Evolutionary conservation across 2,329 filamentous ascomycete species (phyloP).

Genomic region (Xylariaceae sp.): DNA sequence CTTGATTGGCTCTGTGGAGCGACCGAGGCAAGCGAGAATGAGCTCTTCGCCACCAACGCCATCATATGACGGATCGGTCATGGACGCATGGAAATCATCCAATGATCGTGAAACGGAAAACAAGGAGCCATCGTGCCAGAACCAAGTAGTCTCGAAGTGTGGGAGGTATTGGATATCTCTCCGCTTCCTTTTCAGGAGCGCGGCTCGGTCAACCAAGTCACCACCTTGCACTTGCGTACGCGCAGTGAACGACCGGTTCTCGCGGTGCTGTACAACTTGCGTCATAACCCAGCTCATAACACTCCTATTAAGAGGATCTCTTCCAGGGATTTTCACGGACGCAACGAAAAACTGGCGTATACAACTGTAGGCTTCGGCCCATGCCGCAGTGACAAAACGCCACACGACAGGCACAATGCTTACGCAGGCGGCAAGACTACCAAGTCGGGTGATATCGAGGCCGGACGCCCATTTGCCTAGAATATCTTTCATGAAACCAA

Average conservation of each 20-base stretch:
- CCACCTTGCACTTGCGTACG: conserved; percentile 36
- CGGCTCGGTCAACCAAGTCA: conserved; percentile 33
- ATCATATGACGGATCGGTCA: conserved; percentile 41
- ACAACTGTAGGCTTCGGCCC: conserved; percentile 37
- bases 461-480: conserved; percentile 38
- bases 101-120: conserved; percentile 43
- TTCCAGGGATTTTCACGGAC: conserved; percentile 39
- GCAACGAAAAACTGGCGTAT: conserved; percentile 41
- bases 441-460: conserved; percentile 43
- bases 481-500: conserved; percentile 35
- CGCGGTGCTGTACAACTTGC: conserved; percentile 34
- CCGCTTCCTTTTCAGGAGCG: conserved; percentile 39
- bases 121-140: conserved; percentile 45
- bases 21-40: conserved; percentile 46
- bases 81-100: conserved; percentile 33
- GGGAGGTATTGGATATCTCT: conserved; percentile 42
- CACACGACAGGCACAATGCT: conserved; percentile 39
- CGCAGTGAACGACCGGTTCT: conserved; percentile 41
- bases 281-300: conserved; percentile 43
- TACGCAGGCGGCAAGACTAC: conserved; percentile 42
- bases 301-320: conserved; percentile 43
- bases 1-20: conserved; percentile 47
- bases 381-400: conserved; percentile 34
- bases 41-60: conserved; percentile 45
- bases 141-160: conserved; percentile 43